Evolutionary conservation across 2,329 filamentous ascomycete species (phyloP), one percentile per base, ranked within the genome.

Genomic region (Xylariaceae sp.): DNA sequence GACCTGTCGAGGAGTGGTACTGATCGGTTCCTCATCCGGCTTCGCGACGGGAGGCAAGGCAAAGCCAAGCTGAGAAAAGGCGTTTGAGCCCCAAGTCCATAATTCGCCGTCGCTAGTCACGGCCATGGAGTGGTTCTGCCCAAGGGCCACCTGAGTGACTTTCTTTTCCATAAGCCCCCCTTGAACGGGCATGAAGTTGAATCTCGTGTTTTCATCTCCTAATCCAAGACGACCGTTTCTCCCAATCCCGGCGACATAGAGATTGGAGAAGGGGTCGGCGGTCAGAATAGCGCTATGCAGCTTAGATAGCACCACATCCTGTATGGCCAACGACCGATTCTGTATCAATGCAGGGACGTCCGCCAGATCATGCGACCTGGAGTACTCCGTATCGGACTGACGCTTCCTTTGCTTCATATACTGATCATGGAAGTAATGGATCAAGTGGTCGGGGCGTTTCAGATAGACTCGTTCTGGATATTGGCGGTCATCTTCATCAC

Each of bases 401-500:
- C 58, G 53, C 13, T 56, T 55, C 14, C 58, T 56, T 33, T 70
- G 55, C 19, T 72, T 66, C 5, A 80, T 61, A 47, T 83, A 73
- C 45, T 89, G 82, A 22, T 74, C 66, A 50, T 87, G 77, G 45
- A 94, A 85, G 29, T 77, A 70, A 31, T 76, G 73, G 11, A 94
- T 58, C 2, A 96, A 67, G 51, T 86, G 77, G 16, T 85, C 79
- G 0, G 92, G 87, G 12, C 90, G 77, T 35, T 77, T 75, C 21
- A 96, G 59, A 19, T 70, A 65, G 9, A 95, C 77, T 8, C 87
- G 82, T 56, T 96, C 92, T 0, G 92, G 92, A 50, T 83, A 94
- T 44, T 96, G 89, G 3, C 92, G 79, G 53, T 98, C 90, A 55
- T 95, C 88, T 50, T 93, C 83, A 53, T 98, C 89, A n/a, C 89